Percentiles rank a stretch among this genome's conserved stretches.
Evolutionary conservation across 768 basidiomycete genomes (phyloP).

Genomic region (Podaxis rugospora): DNA sequence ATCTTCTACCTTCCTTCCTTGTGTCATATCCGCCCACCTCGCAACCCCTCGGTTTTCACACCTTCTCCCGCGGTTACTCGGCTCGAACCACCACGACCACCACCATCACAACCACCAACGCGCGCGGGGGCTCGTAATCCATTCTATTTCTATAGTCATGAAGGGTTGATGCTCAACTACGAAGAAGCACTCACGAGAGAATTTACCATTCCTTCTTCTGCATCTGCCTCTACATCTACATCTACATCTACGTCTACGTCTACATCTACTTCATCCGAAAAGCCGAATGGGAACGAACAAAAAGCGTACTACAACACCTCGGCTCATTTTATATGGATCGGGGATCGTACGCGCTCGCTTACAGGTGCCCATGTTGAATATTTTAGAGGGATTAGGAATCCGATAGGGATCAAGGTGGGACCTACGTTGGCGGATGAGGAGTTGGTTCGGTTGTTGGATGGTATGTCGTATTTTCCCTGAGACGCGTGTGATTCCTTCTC

Average conservation of each 20-base stretch:
- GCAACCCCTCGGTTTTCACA: neutral
- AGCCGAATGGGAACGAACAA: neutral
- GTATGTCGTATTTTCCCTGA: constrained; percentile 36
- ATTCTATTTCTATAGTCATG: constrained; percentile 52
- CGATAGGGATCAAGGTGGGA: constrained; percentile 95
- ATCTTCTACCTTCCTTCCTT: neutral
- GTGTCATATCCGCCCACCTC: neutral
- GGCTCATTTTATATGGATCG: constrained; percentile 96
- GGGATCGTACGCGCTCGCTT: constrained; percentile 90
- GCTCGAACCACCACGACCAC: neutral
- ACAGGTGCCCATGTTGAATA: constrained; percentile 95
- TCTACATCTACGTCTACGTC: too few species aligned
- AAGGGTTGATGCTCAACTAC: constrained; percentile 89
- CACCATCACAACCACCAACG: neutral
- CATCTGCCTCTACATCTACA: too few species aligned
- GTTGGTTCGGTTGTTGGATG: constrained; percentile 67
- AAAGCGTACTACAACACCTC: constrained; percentile 82
- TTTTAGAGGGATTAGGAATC: constrained; percentile 88
- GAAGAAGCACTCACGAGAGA: constrained; percentile 87
- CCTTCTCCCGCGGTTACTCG: neutral
- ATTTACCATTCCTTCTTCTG: constrained; percentile 35
- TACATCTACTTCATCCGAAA: constrained; percentile 9
- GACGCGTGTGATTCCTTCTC: neutral
- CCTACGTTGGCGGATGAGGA: constrained; percentile 81
- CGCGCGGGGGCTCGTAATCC: neutral